A percentile compares a stretch with the other conserved stretches of the same genome.
These are phyloP conservation scores for Syncephalastrum monosporum DNA, from an alignment of 371 early-diverging fungal genomes.

Conservation along the genomic window DNA sequence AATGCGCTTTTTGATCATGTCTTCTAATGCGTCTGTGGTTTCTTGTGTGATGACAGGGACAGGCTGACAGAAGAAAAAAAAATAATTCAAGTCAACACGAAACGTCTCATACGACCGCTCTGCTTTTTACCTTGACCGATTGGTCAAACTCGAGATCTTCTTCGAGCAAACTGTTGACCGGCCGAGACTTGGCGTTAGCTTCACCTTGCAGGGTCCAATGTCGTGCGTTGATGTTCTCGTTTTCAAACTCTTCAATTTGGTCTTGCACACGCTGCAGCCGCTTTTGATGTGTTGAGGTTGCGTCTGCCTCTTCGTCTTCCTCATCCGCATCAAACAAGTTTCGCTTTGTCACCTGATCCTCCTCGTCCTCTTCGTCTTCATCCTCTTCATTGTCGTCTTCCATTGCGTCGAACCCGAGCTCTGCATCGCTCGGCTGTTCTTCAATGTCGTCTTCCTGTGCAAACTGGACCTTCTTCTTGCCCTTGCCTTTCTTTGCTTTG, in stretches of 20 bases:
- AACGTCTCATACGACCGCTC: no score
- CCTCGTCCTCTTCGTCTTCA: constrained; percentile 44
- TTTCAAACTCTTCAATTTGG: constrained; percentile 81
- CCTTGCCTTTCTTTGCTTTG: constrained; percentile 18
- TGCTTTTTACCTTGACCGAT: constrained; percentile 57
- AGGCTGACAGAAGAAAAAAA: constrained; percentile 51
- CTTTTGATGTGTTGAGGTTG: constrained; percentile 27
- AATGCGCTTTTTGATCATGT: constrained; percentile 91
- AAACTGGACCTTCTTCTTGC: constrained; percentile 35
- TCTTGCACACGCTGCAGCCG: constrained; percentile 39
- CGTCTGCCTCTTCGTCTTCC: constrained; percentile 39
- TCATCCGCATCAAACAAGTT: constrained; percentile 58
- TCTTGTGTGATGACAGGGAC: constrained; percentile 95
- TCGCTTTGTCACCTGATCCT: constrained; percentile 37
- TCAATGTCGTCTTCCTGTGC: constrained; percentile 19
- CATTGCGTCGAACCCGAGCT: constrained; percentile 14
- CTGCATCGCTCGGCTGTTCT: constrained; percentile 16
- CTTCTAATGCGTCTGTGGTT: constrained; percentile 84
- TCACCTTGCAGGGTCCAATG: constrained; percentile 93
- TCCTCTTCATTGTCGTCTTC: constrained; percentile 45
- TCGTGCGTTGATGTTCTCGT: constrained; percentile 79
- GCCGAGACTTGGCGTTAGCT: constrained; percentile 73
- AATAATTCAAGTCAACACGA: background rate
- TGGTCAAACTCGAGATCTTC: constrained; percentile 93
- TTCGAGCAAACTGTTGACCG: constrained; percentile 90